Conservation (phyloP, 805 yeast genomes). For the Wickerhamomyces silvicola region DNA sequence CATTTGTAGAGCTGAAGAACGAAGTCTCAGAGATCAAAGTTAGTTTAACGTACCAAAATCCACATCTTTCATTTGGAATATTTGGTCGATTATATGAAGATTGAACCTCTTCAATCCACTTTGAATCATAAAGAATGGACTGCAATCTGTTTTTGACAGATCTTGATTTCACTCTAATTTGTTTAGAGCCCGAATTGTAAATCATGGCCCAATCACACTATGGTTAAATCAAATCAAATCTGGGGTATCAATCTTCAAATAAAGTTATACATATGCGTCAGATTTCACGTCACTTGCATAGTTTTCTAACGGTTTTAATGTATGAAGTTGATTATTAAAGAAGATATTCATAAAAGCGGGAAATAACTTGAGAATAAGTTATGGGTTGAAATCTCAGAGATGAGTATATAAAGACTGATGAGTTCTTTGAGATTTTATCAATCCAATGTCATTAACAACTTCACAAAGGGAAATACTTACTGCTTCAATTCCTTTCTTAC, state of each 20-base stretch:
- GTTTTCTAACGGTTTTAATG: background rate
- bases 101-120: slow-evolving; percentile 39
- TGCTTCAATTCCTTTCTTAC: slow-evolving; percentile 50
- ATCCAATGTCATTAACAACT: slow-evolving; percentile 21
- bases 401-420: background rate
- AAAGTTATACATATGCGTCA: too few species aligned
- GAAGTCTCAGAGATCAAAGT: slow-evolving; percentile 35
- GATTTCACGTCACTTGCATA: background rate
- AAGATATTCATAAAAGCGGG: background rate
- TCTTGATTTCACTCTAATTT: slow-evolving; percentile 42
- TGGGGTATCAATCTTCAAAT: too few species aligned
- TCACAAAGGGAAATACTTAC: slow-evolving; percentile 32
- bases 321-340: background rate
- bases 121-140: slow-evolving; percentile 61
- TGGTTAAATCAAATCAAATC: too few species aligned
- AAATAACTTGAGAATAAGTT: too few species aligned
- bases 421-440: too few species aligned
- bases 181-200: slow-evolving; percentile 25
- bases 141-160: slow-evolving; percentile 56
- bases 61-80: slow-evolving; percentile 80
- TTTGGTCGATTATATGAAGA: slow-evolving; percentile 34
- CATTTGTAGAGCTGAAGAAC: slow-evolving; percentile 89
- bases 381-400: slow-evolving; percentile 1
- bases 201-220: background rate
- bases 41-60: slow-evolving; percentile 73